These are phyloP conservation scores for Bisporella sp. DNA, from an alignment of 2,329 filamentous ascomycete genomes.

Conservation along the genomic window DNA sequence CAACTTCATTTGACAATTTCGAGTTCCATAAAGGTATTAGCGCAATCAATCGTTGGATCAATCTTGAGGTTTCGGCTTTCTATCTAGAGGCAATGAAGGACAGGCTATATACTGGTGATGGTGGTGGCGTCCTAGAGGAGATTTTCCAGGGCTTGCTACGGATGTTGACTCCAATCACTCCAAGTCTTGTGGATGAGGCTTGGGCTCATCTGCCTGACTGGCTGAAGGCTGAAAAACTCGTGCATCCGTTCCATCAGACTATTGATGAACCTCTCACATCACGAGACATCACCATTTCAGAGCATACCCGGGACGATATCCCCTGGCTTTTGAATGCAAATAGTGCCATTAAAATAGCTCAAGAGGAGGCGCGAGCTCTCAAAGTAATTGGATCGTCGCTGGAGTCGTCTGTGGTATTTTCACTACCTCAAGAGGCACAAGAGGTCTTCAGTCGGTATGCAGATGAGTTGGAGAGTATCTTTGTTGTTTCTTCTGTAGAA, in stretches of 20 bases:
- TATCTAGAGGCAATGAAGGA: slow-evolving; percentile 94
- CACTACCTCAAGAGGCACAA: slow-evolving; percentile 31
- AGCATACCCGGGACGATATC: slow-evolving; percentile 13
- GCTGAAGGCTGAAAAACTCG: slow-evolving; percentile 40
- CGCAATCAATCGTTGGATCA: slow-evolving; percentile 73
- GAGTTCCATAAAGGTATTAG: slow-evolving; percentile 78
- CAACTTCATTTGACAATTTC: slow-evolving; percentile 58
- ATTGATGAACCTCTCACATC: slow-evolving; percentile 14
- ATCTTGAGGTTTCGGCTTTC: slow-evolving; percentile 79
- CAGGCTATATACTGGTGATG: slow-evolving; percentile 76
- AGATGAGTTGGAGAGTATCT: slow-evolving; percentile 45
- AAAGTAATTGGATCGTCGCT: slow-evolving; percentile 76
- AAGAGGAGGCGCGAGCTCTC: slow-evolving; percentile 64
- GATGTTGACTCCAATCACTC: slow-evolving; percentile 76
- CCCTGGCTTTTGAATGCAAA: slow-evolving; percentile 32
- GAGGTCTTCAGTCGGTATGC: slow-evolving; percentile 22
- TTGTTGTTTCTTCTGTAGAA: slow-evolving; percentile 61
- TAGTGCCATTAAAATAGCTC: slow-evolving; percentile 63
- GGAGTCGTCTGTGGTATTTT: slow-evolving; percentile 63
- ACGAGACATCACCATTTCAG: neutral
- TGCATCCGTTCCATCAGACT: slow-evolving; percentile 36
- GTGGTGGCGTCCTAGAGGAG: slow-evolving; percentile 54
- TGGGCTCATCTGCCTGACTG: slow-evolving; percentile 69
- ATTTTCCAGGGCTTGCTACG: slow-evolving; percentile 68
- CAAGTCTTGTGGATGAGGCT: slow-evolving; percentile 79